Evolutionary conservation across 768 basidiomycete species (phyloP).

Genomic region (Galerina sulciceps): DNA sequence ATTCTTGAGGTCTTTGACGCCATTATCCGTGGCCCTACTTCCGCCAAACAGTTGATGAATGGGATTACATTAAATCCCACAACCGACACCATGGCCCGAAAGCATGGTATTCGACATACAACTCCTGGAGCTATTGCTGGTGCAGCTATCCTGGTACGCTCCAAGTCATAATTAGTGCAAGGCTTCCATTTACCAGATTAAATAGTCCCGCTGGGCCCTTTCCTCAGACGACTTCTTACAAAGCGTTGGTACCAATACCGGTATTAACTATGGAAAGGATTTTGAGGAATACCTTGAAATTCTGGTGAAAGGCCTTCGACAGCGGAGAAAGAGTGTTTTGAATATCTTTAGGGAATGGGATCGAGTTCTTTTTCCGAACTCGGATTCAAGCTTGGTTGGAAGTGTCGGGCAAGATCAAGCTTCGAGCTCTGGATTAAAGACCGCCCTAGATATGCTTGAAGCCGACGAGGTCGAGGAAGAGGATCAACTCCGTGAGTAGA

Average conservation of each 20-base stretch:
- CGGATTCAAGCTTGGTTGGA: conserved; percentile 9
- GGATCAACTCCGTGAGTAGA: too few species aligned
- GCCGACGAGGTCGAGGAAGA: background rate
- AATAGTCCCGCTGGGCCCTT: conserved; percentile 19
- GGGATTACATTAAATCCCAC: conserved; percentile 9
- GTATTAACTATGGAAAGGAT: conserved; percentile 14
- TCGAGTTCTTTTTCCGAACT: conserved; percentile 13
- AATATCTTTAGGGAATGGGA: conserved; percentile 21
- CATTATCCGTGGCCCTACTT: conserved; percentile 20
- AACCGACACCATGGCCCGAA: conserved; percentile 19
- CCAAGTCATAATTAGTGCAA: background rate
- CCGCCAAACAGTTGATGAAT: conserved; percentile 16
- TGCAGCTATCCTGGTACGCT: conserved; percentile 12
- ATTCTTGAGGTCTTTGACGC: conserved; percentile 16
- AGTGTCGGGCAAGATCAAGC: background rate
- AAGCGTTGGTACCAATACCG: conserved; percentile 14
- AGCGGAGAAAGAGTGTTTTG: conserved; percentile 14
- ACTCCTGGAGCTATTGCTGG: conserved; percentile 22
- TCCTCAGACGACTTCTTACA: conserved; percentile 18
- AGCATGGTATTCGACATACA: conserved; percentile 16
- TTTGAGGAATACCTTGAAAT: conserved; percentile 19
- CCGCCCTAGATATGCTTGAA: background rate
- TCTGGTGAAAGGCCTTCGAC: conserved; percentile 12
- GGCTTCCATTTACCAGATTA: background rate
- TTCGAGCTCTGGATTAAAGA: background rate